Percentiles rank a stretch among this genome's conserved stretches.
These are phyloP conservation scores for Astrephomene gubernaculifera DNA, from an alignment of 139 green algal genomes.

Conservation along the genomic window DNA sequence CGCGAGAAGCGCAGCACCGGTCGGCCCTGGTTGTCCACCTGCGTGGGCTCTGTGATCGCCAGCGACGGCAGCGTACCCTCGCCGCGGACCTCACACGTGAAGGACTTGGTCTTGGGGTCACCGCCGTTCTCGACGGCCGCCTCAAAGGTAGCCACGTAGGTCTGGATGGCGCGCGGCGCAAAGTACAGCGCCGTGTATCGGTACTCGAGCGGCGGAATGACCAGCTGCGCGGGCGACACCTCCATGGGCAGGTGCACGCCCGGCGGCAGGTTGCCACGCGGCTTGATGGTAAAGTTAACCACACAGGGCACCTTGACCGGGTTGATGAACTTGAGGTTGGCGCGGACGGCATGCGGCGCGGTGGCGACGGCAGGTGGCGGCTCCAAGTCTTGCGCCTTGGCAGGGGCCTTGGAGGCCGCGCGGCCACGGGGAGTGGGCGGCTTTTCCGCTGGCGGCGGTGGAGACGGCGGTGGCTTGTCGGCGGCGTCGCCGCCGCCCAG, in stretches of 20 bases:
- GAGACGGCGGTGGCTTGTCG: background rate
- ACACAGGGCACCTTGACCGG: conserved; percentile 82
- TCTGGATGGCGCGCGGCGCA: conserved; percentile 70
- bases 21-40: conserved; percentile 56
- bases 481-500: conserved; percentile 40
- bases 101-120: conserved; percentile 73
- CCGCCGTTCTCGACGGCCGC: conserved; percentile 72
- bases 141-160: conserved; percentile 76
- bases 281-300: conserved; percentile 79
- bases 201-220: conserved; percentile 73
- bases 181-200: conserved; percentile 69
- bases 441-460: background rate
- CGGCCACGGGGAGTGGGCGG: background rate
- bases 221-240: conserved; percentile 64
- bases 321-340: conserved; percentile 87
- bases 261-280: conserved; percentile 44
- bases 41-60: conserved; percentile 55
- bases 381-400: background rate
- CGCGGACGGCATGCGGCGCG: conserved; percentile 53
- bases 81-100: conserved; percentile 78
- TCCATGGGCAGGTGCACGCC: conserved; percentile 73
- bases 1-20: conserved; percentile 72
- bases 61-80: conserved; percentile 85
- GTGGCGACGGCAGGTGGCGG: background rate
- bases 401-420: background rate